These are phyloP conservation scores for Tricholoma flavovirens DNA, from an alignment of 768 basidiomycete genomes.

Conservation along the genomic window DNA sequence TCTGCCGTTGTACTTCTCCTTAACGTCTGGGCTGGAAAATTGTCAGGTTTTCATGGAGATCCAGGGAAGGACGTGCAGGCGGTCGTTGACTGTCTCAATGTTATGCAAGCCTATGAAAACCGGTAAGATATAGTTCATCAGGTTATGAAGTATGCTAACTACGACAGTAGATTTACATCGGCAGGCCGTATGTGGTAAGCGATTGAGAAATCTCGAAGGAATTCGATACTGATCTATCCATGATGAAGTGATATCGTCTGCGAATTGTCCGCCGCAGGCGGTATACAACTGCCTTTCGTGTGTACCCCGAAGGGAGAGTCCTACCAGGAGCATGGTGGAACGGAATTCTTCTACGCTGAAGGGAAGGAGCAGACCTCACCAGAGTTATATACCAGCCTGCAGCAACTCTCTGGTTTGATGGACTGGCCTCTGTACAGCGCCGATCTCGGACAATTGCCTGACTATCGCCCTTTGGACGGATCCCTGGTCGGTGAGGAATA, in stretches of 20 bases:
- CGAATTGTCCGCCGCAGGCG: slow-evolving; percentile 30
- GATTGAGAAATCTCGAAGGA: not conserved
- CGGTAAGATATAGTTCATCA: slow-evolving; percentile 23
- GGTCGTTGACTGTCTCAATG: slow-evolving; percentile 54
- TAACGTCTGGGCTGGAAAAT: slow-evolving; percentile 57
- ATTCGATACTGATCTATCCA: not conserved
- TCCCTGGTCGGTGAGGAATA: not conserved
- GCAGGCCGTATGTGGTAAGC: slow-evolving; percentile 39
- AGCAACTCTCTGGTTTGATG: not conserved
- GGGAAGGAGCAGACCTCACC: not conserved
- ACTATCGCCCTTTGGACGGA: slow-evolving; percentile 1
- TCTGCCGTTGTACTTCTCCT: slow-evolving; percentile 53
- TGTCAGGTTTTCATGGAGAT: slow-evolving; percentile 36
- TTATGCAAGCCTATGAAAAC: slow-evolving; percentile 36
- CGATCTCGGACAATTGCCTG: not conserved
- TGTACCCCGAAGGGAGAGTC: not conserved
- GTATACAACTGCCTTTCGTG: slow-evolving; percentile 7
- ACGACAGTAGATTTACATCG: slow-evolving; percentile 29
- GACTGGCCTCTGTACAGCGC: not conserved
- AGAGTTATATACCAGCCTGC: not conserved
- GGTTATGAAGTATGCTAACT: not conserved
- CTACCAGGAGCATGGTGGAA: not conserved
- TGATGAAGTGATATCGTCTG: slow-evolving; percentile 30
- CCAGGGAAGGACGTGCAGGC: slow-evolving; percentile 47
- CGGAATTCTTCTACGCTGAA: not conserved